A percentile compares a stretch with the other conserved stretches of the same genome.
Evolutionary conservation across 441 rosid species (phyloP).

Genomic region (Macaranga tanarius): DNA sequence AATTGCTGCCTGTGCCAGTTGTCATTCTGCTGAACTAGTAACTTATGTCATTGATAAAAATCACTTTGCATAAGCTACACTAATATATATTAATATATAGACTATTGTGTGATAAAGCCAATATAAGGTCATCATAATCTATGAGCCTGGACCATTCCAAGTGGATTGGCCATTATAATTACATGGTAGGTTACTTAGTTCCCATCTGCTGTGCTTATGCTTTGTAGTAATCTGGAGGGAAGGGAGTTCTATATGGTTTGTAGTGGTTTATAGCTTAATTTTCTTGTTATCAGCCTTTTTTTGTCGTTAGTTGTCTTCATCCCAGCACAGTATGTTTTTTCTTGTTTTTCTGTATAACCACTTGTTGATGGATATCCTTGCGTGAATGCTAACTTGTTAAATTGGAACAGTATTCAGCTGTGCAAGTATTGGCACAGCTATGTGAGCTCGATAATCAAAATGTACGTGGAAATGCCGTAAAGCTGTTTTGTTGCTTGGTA

Average conservation of each 20-base stretch:
- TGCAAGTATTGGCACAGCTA: constrained; percentile 49
- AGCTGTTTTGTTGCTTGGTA: constrained; percentile 48
- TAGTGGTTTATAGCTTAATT: background rate
- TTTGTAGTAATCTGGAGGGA: constrained; percentile 14
- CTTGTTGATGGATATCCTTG: constrained; percentile 15
- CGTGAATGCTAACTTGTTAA: constrained; percentile 24
- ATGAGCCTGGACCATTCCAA: background rate
- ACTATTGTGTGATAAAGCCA: background rate
- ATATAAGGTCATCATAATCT: background rate
- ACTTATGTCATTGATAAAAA: background rate
- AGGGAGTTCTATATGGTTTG: constrained; percentile 2
- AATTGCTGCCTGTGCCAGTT: background rate
- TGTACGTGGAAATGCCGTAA: constrained; percentile 57
- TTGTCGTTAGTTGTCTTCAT: background rate
- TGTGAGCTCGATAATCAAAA: constrained; percentile 38
- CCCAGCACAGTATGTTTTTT: background rate
- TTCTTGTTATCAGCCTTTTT: background rate
- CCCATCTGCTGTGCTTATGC: constrained; percentile 9
- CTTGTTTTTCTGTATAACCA: constrained; percentile 2
- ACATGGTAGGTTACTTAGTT: constrained; percentile 12
- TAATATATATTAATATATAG: background rate
- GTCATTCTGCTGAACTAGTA: background rate
- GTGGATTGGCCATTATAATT: background rate
- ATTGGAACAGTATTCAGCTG: constrained; percentile 47
- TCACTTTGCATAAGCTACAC: background rate